Base-by-base conservation (phyloP, 1,284 basidiomycete genomes). In the Amylostereum areolatum region DNA sequence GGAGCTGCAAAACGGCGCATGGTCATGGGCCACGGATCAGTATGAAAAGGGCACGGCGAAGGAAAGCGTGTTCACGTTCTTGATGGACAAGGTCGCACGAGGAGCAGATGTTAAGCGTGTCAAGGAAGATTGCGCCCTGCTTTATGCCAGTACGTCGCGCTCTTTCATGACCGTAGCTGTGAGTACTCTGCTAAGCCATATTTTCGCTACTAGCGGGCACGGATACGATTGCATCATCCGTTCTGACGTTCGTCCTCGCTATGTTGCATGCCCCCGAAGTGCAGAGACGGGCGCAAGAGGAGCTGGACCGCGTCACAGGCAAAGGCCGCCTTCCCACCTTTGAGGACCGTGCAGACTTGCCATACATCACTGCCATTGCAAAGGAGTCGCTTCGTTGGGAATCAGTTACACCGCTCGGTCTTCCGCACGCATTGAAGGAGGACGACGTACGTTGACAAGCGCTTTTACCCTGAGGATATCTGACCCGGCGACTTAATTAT, bases 311-410 rank as follows among this genome's bases (percentile, higher is more conserved):
- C 8, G 58, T 65, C n/a, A 53, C 62, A 29, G 61, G 62, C 12
- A 11, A 34, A 7, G 50, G 57, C 8, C 52, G 65, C 25, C 44
- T 65, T 7, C 66, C 66, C 1, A 57, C 54, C 5, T 59, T 66
- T 27, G 47, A 47, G 5, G 66, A 68, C 39, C 43, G 59, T 24
- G 46, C 52, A n/a, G 46, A 46, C 7, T 36, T 66, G 34, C 59
- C 62, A 1, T 66, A 63, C 47, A 49, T 65, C 25, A 49, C 56
- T 6, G 61, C 61, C 2, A 43, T 60, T 8, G 52, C 62, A 11
- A 59, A 62, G 43, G 66, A 68, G 49, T 53, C 59, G 5, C 39
- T 64, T 28, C 49, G 63, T 25, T 66, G 63, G 65, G 45, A 53
- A 5, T 50, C 57, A 37, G 50, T 54, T 39, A 50, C 37, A 32